These are phyloP conservation scores for Phytophthora quininea DNA, from an alignment of 352 stramenopile genomes.

Conservation along the genomic window DNA sequence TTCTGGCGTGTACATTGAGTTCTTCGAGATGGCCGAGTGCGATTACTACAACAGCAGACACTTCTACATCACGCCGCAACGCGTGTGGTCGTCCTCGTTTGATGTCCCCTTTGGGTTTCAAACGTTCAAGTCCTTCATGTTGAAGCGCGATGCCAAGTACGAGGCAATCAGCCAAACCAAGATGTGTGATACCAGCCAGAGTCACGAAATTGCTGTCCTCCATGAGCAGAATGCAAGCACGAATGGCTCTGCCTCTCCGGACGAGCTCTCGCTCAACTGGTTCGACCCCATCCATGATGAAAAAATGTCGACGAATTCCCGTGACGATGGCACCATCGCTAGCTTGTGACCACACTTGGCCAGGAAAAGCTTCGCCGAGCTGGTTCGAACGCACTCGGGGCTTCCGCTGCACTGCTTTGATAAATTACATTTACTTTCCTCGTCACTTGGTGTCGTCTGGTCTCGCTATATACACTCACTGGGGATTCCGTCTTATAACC, in stretches of 20 bases:
- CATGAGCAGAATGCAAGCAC: neutral
- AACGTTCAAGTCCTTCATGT: neutral
- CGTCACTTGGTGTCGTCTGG: slow-evolving; percentile 4
- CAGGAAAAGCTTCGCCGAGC: neutral
- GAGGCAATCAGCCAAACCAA: neutral
- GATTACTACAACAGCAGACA: neutral
- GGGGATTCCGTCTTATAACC: too few relatives aligned
- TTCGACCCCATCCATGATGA: neutral
- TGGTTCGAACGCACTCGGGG: neutral
- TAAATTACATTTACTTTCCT: slow-evolving; percentile 41
- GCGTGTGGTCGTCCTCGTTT: neutral
- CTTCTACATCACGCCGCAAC: neutral
- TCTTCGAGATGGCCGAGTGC: neutral
- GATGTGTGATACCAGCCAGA: neutral
- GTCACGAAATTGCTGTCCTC: neutral
- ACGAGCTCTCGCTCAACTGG: neutral
- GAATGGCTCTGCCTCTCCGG: neutral
- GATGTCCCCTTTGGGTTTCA: neutral
- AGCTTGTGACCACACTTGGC: neutral
- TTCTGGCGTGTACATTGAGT: neutral
- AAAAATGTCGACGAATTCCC: neutral
- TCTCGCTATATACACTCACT: slow-evolving; percentile 25
- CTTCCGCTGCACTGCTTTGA: slow-evolving; percentile 9
- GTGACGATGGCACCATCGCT: neutral
- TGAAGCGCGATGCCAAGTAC: neutral